Evolutionary conservation across 306 rosid genomes (phyloP).

Genomic region (Sophora flavescens): DNA sequence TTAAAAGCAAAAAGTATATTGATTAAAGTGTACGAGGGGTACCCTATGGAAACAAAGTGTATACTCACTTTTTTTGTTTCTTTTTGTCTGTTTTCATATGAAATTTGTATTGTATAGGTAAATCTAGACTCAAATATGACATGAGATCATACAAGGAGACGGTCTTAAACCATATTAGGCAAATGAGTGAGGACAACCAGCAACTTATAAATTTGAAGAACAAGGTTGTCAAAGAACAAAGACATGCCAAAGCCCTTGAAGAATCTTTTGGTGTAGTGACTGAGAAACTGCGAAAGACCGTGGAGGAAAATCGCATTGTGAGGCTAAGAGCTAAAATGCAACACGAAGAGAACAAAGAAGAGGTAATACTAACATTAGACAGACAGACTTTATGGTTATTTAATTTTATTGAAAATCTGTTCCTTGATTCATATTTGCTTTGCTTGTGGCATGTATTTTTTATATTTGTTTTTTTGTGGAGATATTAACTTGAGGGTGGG

Average conservation of each 20-base stretch:
- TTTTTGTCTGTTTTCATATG: conserved; percentile 13
- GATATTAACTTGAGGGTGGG: too few species aligned
- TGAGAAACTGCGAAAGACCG: conserved; percentile 63
- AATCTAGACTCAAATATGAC: conserved; percentile 74
- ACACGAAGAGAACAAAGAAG: conserved; percentile 75
- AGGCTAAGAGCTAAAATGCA: conserved; percentile 62
- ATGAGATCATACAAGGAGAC: conserved; percentile 77
- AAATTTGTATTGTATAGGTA: conserved; percentile 55
- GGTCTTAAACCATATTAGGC: conserved; percentile 74
- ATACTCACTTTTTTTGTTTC: not conserved
- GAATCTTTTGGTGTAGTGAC: conserved; percentile 58
- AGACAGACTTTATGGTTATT: too few species aligned
- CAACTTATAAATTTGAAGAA: conserved; percentile 60
- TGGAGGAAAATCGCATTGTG: conserved; percentile 69
- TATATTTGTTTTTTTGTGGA: too few species aligned
- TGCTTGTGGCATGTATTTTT: too few species aligned
- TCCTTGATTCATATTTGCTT: too few species aligned
- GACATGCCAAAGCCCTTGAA: conserved; percentile 53
- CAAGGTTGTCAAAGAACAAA: conserved; percentile 54
- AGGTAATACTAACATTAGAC: conserved; percentile 77
- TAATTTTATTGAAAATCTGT: too few species aligned
- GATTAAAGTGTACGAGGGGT: not conserved
- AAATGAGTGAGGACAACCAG: conserved; percentile 89
- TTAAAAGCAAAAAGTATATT: too few species aligned
- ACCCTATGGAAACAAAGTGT: not conserved